Base-by-base conservation (phyloP, 306 rosid genomes). In the apple (Malus domestica) region DNA sequence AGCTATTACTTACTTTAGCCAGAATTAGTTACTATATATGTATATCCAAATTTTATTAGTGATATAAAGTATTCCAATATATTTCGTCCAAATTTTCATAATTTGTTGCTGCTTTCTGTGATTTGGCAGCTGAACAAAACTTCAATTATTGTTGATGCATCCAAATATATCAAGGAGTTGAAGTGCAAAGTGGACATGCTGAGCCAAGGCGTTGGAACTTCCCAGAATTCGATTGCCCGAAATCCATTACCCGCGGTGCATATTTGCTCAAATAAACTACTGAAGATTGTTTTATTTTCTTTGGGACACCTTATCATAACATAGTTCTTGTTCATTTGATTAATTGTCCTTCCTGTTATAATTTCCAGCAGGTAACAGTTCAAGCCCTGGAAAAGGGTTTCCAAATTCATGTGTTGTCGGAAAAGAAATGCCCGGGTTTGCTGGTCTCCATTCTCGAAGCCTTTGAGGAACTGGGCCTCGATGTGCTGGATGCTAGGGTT, bases 401-500 rank as follows among this genome's bases (percentile, higher is more conserved):
- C 52, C 84, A 87, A 8, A 89, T 94, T 71, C 85, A 87, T 54
- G 98, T 91, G 66, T 71, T 81, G 72, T 80, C 89, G 19, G 95
- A 86, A 35, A 87, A 82, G 74, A 91, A 89, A 70, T 83, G 86
- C 51, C 93, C 97, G 0, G 93, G 96, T 52, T 82, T 94, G 91
- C 80, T 94, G 0, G 90, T 89, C 25, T 84, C 85, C 6, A 84
- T 94, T 70, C 87, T 94, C 0, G 91, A 91, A 87, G 97, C 89
- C 72, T 91, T 94, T 59, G 98, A 87, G 63, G 87, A 85, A 61
- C 74, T 94, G 30, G 93, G 94, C 29, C 97, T 91, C 73, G 94
- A 89, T 72, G 97, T 94, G 59, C 90, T 89, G 44, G 91, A 94
- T 81, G 98, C 98, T 79, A 89, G 88, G 91, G 94, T 90, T 83